Percentiles rank a stretch among this genome's conserved stretches.
Conservation (phyloP, 169 alveolate species). For the Cyclospora cayetanensis region DNA sequence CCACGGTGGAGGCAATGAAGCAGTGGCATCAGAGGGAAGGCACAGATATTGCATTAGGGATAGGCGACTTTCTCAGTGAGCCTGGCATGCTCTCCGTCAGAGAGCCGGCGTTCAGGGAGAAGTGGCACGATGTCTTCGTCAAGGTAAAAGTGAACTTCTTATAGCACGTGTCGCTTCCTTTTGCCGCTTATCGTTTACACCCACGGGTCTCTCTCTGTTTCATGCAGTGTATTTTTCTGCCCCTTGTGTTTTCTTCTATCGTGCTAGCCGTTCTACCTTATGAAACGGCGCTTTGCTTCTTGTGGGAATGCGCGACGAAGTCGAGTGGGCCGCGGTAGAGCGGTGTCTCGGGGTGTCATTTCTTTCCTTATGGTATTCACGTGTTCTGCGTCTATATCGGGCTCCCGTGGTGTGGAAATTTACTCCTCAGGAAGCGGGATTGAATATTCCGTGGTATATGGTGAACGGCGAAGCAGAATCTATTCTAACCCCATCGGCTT, state of each 20-base stretch:
- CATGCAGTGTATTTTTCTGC: background rate
- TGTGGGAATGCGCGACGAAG: background rate
- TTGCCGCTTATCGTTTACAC: background rate
- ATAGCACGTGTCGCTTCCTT: background rate
- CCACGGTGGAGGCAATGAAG: conserved; percentile 27
- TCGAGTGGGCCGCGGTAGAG: background rate
- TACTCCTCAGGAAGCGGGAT: conserved; percentile 47
- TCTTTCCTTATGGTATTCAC: background rate
- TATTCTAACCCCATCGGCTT: background rate
- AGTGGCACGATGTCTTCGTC: conserved; percentile 60
- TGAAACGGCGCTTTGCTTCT: background rate
- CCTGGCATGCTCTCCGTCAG: conserved; percentile 38
- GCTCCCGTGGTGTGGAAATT: background rate
- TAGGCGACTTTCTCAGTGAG: conserved; percentile 35
- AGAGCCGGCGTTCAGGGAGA: background rate
- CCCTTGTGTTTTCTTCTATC: background rate
- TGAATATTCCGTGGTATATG: conserved; percentile 64
- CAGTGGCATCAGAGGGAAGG: conserved; percentile 30
- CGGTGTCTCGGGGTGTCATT: background rate
- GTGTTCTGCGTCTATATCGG: background rate
- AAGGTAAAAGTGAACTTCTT: background rate
- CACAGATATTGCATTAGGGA: conserved; percentile 54
- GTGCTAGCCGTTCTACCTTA: background rate
- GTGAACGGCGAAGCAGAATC: conserved; percentile 60
- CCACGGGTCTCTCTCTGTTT: background rate